Conservation (phyloP, 805 yeast species). For the Pichia scutulata region DNA sequence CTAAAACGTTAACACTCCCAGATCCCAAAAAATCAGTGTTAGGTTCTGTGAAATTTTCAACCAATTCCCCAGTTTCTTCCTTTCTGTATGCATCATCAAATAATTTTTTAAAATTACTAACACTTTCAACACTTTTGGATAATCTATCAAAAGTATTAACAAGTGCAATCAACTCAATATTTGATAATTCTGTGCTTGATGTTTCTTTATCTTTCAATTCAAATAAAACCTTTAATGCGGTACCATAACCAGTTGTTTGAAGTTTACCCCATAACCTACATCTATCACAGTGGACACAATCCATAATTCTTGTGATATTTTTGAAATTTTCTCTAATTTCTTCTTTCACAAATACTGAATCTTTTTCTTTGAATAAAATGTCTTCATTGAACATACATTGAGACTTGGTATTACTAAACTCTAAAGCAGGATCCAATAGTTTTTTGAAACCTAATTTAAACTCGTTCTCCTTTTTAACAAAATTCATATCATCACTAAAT, state of each 20-base stretch:
- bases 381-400: conserved; percentile 38
- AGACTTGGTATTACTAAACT: conserved; percentile 15
- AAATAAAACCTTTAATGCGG: conserved; percentile 84
- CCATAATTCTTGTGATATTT: conserved; percentile 90
- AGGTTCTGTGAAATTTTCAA: not conserved
- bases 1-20: not conserved
- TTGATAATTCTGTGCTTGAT: conserved; percentile 39
- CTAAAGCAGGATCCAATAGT: conserved; percentile 23
- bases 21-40: conserved; percentile 2
- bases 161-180: conserved; percentile 80
- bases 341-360: conserved; percentile 54
- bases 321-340: conserved; percentile 82
- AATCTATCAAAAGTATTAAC: conserved; percentile 89
- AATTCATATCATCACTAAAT: conserved; percentile 24
- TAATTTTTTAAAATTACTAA: conserved; percentile 59
- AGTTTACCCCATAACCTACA: conserved; percentile 98
- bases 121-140: conserved; percentile 73
- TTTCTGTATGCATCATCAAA: conserved; percentile 31
- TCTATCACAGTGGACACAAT: conserved; percentile 97
- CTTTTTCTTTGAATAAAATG: conserved; percentile 38
- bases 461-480: conserved; percentile 22
- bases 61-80: conserved; percentile 20
- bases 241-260: conserved; percentile 96
- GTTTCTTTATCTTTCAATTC: conserved; percentile 54
- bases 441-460: conserved; percentile 27